These are phyloP conservation scores for Pulveroboletus sp. DNA, from an alignment of 768 basidiomycete genomes.

Conservation along the genomic window DNA sequence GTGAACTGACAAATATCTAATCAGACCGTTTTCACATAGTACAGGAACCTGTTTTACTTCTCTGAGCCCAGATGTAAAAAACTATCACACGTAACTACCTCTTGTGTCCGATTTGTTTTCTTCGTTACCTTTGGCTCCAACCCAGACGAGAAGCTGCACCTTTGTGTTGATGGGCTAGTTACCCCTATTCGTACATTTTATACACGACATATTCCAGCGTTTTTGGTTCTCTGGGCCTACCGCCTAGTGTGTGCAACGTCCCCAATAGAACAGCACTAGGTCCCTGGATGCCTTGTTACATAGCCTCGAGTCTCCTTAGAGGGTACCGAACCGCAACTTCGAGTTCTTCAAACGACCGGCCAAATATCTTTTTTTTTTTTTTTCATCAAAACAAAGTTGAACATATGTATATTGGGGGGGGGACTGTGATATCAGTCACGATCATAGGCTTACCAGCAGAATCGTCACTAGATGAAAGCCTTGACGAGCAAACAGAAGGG, in stretches of 20 bases:
- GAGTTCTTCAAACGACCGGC: conserved; percentile 5
- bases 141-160: too few species aligned
- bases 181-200: neutral
- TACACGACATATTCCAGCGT: neutral
- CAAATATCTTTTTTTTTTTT: too few species aligned
- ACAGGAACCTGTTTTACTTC: too few species aligned
- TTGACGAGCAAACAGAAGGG: neutral
- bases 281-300: neutral
- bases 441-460: neutral
- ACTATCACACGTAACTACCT: neutral
- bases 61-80: neutral
- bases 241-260: too few species aligned
- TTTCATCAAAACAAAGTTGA: neutral
- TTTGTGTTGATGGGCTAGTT: neutral
- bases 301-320: neutral
- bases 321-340: conserved; percentile 1
- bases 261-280: neutral
- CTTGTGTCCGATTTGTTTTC: neutral
- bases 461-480: neutral
- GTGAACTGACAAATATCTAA: too few species aligned
- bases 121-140: too few species aligned
- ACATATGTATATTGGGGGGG: neutral
- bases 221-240: too few species aligned
- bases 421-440: neutral
- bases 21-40: too few species aligned